phyloP scores from a whole-genome alignment of 805 yeast species.

The Metschnikowia shivogae region DNA sequence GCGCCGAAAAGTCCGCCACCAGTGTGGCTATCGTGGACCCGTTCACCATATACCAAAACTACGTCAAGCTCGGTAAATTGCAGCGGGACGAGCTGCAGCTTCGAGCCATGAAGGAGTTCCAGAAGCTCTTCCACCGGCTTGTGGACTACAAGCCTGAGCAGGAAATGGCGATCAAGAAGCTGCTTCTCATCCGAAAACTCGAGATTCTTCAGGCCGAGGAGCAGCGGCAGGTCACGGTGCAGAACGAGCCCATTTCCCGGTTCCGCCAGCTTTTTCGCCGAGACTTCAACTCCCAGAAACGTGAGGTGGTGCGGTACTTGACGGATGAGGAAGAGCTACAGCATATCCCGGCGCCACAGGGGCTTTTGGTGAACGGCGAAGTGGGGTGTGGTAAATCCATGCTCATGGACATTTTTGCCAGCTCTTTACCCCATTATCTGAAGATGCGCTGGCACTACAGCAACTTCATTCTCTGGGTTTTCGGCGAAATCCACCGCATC shows the following conservation, averaged over 20 bases:
- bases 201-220: constrained; percentile 32
- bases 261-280: constrained; percentile 21
- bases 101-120: constrained; percentile 61
- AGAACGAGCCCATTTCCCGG: constrained; percentile 5
- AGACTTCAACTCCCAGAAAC: constrained; percentile 25
- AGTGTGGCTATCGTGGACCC: constrained; percentile 58
- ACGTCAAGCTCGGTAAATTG: constrained; percentile 48
- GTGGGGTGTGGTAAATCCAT: constrained; percentile 75
- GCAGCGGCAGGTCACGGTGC: constrained; percentile 15
- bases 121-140: constrained; percentile 53
- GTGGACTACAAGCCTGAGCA: constrained; percentile 56
- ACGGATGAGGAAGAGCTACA: constrained; percentile 59
- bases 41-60: constrained; percentile 48
- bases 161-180: constrained; percentile 42
- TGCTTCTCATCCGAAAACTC: constrained; percentile 32
- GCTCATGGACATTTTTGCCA: constrained; percentile 70
- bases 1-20: not conserved
- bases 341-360: constrained; percentile 58
- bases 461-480: constrained; percentile 66
- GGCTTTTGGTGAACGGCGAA: constrained; percentile 58
- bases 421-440: constrained; percentile 55
- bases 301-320: constrained; percentile 45
- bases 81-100: constrained; percentile 55
- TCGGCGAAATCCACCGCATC: constrained; percentile 54
- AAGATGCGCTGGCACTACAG: constrained; percentile 71